A percentile compares a stretch with the other conserved stretches of the same genome.
Evolutionary conservation across 768 basidiomycete genomes (phyloP).

Genomic region (Rhizopogon vinicolor): DNA sequence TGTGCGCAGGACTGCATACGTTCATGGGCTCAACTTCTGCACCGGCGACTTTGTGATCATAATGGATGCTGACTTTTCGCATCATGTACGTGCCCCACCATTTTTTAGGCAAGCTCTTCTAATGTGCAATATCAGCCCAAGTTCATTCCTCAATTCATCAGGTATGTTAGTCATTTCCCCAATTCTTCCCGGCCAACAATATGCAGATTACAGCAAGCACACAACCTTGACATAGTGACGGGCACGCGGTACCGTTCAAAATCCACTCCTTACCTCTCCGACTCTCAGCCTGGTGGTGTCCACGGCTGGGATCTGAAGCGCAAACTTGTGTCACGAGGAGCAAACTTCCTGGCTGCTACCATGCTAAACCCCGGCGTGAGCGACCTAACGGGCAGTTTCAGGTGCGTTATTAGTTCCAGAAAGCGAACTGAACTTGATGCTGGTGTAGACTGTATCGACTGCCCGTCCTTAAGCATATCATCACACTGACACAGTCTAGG

Average conservation of each 20-base stretch:
- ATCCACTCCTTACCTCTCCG: conserved; percentile 49
- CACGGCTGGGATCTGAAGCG: conserved; percentile 92
- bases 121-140: conserved; percentile 59
- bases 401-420: conserved; percentile 41
- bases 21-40: conserved; percentile 86
- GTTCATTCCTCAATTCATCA: conserved; percentile 91
- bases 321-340: conserved; percentile 83
- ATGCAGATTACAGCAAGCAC: conserved; percentile 71
- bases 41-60: conserved; percentile 93
- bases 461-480: conserved; percentile 75
- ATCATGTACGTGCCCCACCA: conserved; percentile 61
- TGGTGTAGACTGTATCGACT: conserved; percentile 64
- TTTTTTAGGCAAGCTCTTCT: neutral
- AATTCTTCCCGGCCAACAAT: neutral
- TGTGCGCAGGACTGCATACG: conserved; percentile 75
- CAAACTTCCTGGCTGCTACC: conserved; percentile 87
- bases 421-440: conserved; percentile 1
- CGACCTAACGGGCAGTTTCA: conserved; percentile 88
- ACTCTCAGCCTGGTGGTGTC: conserved; percentile 76
- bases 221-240: conserved; percentile 90
- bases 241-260: conserved; percentile 81
- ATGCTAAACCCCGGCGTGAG: conserved; percentile 82
- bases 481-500: conserved; percentile 77
- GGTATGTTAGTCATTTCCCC: conserved; percentile 33
- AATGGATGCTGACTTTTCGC: conserved; percentile 97